Evolutionary conservation across 169 alveolate species (phyloP), one percentile per base, ranked within the genome.

Genomic region (Plasmodium cynomolgi): DNA sequence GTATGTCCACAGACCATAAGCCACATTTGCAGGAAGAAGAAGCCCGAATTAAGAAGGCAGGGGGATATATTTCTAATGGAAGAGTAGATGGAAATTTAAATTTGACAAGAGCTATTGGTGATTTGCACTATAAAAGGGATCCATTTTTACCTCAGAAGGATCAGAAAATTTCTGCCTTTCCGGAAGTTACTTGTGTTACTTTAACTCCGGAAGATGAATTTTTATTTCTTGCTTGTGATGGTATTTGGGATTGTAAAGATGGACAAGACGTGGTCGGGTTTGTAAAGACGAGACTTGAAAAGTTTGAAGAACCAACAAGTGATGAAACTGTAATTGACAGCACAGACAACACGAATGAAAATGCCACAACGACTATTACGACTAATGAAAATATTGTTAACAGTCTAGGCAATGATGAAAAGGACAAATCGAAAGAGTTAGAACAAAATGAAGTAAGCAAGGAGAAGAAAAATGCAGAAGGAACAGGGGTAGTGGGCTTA

Each of bases 191-290:
- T 33, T 96, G 96, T 11, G 96, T 96, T 77, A 96, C 97, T 13
- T 92, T 98, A 75, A 95, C 97, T 0, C 93, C 93, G 11, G 97
- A 98, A 33, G 99, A 98, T 90, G 99, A 99, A 93, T 99, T 99
- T 95, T 95, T 99, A 68, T 96, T 99, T 41, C 97, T 99, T 84
- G 99, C 99, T n/a, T 99, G 99, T 97, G 99, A 99, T 96, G 99
- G 99, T 11, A 98, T 99, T 23, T 99, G 99, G 99, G 99, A 99
- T 95, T 98, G 99, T 84, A 95, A 98, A 47, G 97, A 97, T 72
- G 97, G 97, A 83, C 99, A 99, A 94, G 97, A 98, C 68, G 98
- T 98, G 44, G 99, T 98, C 44, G 98, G 97, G 68, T 97, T 96
- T 91, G 97, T 98, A 6, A 83, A 96, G 44, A 68, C 92, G 86